Evolutionary conservation across 352 stramenopile species (phyloP), one percentile per base, ranked within the genome.

Genomic region (Globisporangium camurandrum): DNA sequence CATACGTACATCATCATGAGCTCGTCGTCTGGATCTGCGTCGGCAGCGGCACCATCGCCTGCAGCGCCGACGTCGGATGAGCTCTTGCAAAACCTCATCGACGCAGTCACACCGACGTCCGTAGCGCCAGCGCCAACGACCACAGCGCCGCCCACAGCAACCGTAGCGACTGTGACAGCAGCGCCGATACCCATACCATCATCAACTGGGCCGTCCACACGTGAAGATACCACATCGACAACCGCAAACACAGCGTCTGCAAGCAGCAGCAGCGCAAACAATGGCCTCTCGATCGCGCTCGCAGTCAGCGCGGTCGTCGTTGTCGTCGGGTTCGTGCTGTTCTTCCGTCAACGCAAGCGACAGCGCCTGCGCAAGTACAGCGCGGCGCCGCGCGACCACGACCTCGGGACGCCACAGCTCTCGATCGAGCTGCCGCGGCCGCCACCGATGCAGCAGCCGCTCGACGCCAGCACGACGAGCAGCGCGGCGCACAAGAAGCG

Each of bases 391-490:
- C 14, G 36, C 27, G 22, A 43, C 14, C 47, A 50, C 47, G 46
- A 61, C 40, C 42, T 61, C 19, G 54, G 54, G 24, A 61, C 54
- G 20, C 54, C 54, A n/a, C 54, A 61, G 47, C 33, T 61, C 19
- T 61, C 54, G 17, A 61, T 61, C 24, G 54, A 61, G 33, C 36
- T 61, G 20, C 54, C 54, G 27, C 48, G 34, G 6, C 54, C 54
- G 17, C 46, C 54, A 4, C n/a, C n/a, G n/a, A n/a, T n/a, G n/a
- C n/a, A n/a, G n/a, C n/a, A n/a, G n/a, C 39, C 31, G 2, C 11
- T 50, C n/a, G 28, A 27, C 24, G 46, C 4, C 7, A 33, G 19
- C 11, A 31, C 14, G 22, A 24, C 16, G 4, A 41, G 36, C 36
- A 41, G 45, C 19, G n/a, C n/a, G n/a, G n/a, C n/a, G n/a, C 36